Evolutionary conservation across 495 filamentous ascomycete species (phyloP).

Genomic region (Trichoderma asperelloides): DNA sequence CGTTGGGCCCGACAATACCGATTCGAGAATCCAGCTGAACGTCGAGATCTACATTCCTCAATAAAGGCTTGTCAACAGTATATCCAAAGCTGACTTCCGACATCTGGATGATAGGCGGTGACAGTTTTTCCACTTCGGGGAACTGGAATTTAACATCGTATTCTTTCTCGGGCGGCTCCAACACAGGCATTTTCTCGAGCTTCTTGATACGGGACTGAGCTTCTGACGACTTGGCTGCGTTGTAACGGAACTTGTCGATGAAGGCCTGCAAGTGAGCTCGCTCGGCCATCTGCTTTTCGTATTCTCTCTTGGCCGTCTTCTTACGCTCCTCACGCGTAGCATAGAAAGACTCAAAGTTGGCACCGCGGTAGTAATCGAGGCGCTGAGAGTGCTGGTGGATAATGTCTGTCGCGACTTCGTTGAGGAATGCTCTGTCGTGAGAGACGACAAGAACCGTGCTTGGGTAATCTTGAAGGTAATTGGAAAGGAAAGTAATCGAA

Average conservation of each 20-base stretch:
- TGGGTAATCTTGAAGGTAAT: conserved; percentile 89
- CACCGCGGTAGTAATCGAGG: conserved; percentile 96
- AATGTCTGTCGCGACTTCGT: conserved; percentile 99
- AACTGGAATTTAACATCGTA: conserved; percentile 98
- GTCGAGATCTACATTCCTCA: conserved; percentile 82
- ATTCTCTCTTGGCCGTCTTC: conserved; percentile 94
- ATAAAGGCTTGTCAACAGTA: conserved; percentile 65
- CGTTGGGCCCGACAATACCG: conserved; percentile 97
- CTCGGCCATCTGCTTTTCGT: conserved; percentile 95
- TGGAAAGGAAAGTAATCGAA: conserved; percentile 97
- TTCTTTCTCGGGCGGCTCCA: conserved; percentile 84
- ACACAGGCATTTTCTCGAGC: conserved; percentile 87
- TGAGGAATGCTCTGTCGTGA: conserved; percentile 97
- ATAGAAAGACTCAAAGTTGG: conserved; percentile 98
- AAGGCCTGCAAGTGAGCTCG: conserved; percentile 86
- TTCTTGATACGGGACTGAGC: conserved; percentile 99
- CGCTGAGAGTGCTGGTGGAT: conserved; percentile 96
- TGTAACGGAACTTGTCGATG: conserved; percentile 99
- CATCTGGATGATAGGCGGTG: conserved; percentile 98
- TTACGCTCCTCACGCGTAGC: conserved; percentile 93
- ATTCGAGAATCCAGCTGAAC: conserved; percentile 97
- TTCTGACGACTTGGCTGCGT: conserved; percentile 96
- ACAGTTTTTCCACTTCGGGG: conserved; percentile 95
- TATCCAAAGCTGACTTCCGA: conserved; percentile 87
- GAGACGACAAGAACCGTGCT: conserved; percentile 94